phyloP scores from a whole-genome alignment of 805 yeast species.

The Suhomyces xylopsoci region DNA sequence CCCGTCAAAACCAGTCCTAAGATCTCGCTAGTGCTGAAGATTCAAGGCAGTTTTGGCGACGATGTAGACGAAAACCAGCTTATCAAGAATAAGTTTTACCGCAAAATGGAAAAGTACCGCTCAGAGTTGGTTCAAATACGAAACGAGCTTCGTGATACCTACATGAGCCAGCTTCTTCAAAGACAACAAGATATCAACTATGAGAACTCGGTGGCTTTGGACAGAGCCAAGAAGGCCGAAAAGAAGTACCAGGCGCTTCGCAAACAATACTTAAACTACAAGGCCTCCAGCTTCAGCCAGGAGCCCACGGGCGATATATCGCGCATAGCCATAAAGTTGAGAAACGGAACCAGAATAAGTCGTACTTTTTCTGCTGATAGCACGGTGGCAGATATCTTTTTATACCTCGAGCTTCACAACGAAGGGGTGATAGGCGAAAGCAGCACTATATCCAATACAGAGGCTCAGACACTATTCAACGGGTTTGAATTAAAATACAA shows the following conservation, averaged over 20 bases:
- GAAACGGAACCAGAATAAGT: constrained; percentile 56
- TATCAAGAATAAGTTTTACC: constrained; percentile 39
- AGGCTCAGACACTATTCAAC: constrained; percentile 21
- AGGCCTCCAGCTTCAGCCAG: constrained; percentile 24
- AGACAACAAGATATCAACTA: constrained; percentile 77
- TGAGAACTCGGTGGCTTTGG: constrained; percentile 65
- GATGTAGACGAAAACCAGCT: constrained; percentile 31
- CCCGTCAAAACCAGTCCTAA: constrained; percentile 51
- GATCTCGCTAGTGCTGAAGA: constrained; percentile 56
- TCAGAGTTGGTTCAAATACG: constrained; percentile 61
- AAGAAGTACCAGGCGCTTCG: constrained; percentile 28
- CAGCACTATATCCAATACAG: constrained; percentile 19
- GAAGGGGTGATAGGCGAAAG: constrained; percentile 35
- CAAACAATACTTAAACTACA: constrained; percentile 35
- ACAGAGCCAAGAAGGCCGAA: constrained; percentile 47
- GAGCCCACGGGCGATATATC: constrained; percentile 34
- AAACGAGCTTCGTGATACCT: constrained; percentile 59
- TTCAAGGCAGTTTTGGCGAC: constrained; percentile 59
- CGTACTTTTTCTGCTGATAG: constrained; percentile 28
- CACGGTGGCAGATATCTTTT: constrained; percentile 30
- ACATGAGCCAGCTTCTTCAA: constrained; percentile 54
- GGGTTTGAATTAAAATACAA: constrained; percentile 24
- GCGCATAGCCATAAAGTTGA: constrained; percentile 67
- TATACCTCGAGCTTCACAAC: constrained; percentile 35
- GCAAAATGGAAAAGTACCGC: constrained; percentile 53